phyloP scores from a whole-genome alignment of 140 eudicot species.

The Anethum foeniculum region DNA sequence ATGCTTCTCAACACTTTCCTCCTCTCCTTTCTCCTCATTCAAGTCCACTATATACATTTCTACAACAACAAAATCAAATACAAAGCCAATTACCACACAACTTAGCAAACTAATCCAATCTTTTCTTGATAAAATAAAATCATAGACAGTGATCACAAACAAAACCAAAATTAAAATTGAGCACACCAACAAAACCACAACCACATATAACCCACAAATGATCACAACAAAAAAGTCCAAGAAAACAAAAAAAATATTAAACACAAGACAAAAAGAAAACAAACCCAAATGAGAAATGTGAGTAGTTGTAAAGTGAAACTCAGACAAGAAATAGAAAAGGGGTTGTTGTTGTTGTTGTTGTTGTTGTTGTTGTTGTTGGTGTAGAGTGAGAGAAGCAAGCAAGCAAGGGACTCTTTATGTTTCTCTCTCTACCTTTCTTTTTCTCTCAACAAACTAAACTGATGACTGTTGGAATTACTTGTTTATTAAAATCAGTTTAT shows the following conservation, averaged over 20 bases:
- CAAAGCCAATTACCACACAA: conserved; percentile 2
- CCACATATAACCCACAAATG: neutral
- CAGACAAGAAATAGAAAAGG: neutral
- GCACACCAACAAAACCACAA: neutral
- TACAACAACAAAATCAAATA: neutral
- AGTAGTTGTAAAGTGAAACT: neutral
- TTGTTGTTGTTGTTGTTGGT: neutral
- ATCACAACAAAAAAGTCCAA: neutral
- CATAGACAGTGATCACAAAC: neutral
- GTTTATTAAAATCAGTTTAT: neutral
- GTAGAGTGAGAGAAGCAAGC: neutral
- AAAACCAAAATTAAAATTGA: too few species aligned
- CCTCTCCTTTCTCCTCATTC: conserved; percentile 31
- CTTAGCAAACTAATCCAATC: neutral
- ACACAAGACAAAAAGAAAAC: neutral
- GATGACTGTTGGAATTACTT: neutral
- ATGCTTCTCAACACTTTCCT: conserved; percentile 22
- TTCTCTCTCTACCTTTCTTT: neutral
- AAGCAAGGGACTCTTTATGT: neutral
- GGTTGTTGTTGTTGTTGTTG: neutral
- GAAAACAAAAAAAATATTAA: neutral
- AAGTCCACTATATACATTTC: conserved; percentile 74
- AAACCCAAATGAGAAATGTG: neutral
- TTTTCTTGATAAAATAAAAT: neutral
- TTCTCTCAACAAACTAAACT: conserved; percentile 1